phyloP scores from a whole-genome alignment of 345 rosid genomes.

The Pistacia integerrima region DNA sequence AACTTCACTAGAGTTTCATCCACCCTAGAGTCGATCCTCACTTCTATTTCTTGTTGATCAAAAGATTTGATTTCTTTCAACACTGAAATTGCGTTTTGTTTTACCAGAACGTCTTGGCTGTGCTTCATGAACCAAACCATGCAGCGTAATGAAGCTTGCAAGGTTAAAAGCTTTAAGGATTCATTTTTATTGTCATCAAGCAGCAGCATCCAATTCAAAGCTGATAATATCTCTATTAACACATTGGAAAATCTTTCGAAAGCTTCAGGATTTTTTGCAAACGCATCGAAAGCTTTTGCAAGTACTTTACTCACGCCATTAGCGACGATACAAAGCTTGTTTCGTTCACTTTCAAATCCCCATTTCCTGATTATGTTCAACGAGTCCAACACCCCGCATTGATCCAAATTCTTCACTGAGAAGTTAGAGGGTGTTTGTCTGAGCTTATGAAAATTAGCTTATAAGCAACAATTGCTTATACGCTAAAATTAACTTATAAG shows the following conservation, averaged over 20 bases:
- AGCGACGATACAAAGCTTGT: conserved; percentile 30
- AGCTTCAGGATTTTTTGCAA: conserved; percentile 22
- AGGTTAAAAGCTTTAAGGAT: conserved; percentile 31
- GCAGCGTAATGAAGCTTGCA: conserved; percentile 31
- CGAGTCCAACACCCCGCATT: conserved; percentile 16
- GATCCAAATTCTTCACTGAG: conserved; percentile 27
- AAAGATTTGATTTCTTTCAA: conserved; percentile 36
- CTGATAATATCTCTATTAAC: conserved; percentile 36
- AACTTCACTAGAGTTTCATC: conserved; percentile 23
- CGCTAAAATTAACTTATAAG: too few species aligned
- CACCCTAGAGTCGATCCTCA: conserved; percentile 28
- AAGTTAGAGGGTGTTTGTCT: too few species aligned
- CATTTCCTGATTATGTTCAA: conserved; percentile 38
- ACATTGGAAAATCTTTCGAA: conserved; percentile 19
- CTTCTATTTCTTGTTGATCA: conserved; percentile 12
- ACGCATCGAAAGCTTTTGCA: conserved; percentile 40
- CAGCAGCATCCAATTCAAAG: conserved; percentile 45
- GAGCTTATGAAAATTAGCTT: too few species aligned
- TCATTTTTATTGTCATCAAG: conserved; percentile 30
- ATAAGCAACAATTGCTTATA: too few species aligned
- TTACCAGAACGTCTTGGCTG: conserved; percentile 23
- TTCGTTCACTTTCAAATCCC: conserved; percentile 56
- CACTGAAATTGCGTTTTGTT: conserved; percentile 31
- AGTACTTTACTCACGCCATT: conserved; percentile 28
- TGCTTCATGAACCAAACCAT: conserved; percentile 37